phyloP scores from a whole-genome alignment of 1,284 basidiomycete genomes.

The Irpex sp. region DNA sequence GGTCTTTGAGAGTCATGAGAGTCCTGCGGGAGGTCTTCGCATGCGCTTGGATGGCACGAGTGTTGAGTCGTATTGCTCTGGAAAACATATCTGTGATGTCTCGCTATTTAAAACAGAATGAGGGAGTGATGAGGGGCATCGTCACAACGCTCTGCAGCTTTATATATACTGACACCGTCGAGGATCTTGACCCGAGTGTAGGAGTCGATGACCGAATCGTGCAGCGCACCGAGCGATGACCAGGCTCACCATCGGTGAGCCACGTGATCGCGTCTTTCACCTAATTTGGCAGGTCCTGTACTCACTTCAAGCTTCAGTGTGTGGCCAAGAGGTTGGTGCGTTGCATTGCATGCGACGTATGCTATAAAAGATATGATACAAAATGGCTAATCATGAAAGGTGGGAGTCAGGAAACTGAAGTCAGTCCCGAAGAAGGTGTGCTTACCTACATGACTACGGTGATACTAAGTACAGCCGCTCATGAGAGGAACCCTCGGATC shows the following conservation, averaged over 20 bases:
- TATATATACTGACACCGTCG: background rate
- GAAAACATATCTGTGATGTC: background rate
- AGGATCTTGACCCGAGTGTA: background rate
- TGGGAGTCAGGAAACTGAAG: too few species aligned
- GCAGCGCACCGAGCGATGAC: background rate
- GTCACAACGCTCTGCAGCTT: background rate
- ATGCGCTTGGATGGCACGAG: background rate
- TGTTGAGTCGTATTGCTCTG: background rate
- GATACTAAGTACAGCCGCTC: conserved; percentile 8
- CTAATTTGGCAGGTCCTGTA: background rate
- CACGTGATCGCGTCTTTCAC: background rate
- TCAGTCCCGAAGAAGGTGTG: background rate
- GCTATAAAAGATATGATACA: background rate
- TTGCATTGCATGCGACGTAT: background rate
- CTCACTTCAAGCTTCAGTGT: too few species aligned
- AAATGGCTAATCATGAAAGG: background rate
- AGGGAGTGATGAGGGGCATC: too few species aligned
- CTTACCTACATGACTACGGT: background rate
- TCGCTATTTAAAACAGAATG: too few species aligned
- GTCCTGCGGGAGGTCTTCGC: background rate
- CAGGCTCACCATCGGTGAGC: background rate
- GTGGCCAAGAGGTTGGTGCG: background rate
- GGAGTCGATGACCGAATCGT: conserved; percentile 1
- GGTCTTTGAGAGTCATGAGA: conserved; percentile 24
- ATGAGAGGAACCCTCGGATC: conserved; percentile 71